Conservation (phyloP, 192 early-diverging fungal genomes). For the Coemansia sp. region DNA sequence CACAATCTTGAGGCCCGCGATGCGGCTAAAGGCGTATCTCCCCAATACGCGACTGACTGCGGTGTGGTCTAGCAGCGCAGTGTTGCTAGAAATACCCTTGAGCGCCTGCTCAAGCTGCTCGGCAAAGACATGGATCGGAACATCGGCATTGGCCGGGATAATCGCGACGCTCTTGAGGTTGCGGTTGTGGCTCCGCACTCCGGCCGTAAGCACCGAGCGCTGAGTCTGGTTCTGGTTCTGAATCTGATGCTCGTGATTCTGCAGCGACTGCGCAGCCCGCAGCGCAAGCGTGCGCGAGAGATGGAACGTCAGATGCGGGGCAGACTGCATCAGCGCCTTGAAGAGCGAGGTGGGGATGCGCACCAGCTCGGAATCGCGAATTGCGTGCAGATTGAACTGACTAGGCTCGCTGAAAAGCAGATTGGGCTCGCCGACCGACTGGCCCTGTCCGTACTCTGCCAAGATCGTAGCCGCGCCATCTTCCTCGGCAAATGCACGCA, state of each 20-base stretch:
- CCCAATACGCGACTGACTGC: slow-evolving; percentile 80
- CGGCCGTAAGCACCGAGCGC: slow-evolving; percentile 15
- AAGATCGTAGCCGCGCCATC: slow-evolving; percentile 73
- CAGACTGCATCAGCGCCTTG: slow-evolving; percentile 79
- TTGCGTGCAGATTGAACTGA: slow-evolving; percentile 89
- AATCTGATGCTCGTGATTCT: slow-evolving; percentile 25
- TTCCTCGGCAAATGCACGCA: slow-evolving; percentile 77
- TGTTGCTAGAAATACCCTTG: slow-evolving; percentile 62
- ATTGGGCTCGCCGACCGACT: slow-evolving; percentile 93
- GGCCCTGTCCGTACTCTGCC: slow-evolving; percentile 91
- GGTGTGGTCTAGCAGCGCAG: slow-evolving; percentile 76
- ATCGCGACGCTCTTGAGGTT: slow-evolving; percentile 96
- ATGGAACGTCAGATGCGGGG: slow-evolving; percentile 90
- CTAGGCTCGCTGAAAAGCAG: slow-evolving; percentile 72
- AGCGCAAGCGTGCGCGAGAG: slow-evolving; percentile 87
- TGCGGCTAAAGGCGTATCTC: slow-evolving; percentile 83
- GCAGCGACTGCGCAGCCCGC: slow-evolving; percentile 57
- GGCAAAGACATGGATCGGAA: slow-evolving; percentile 88
- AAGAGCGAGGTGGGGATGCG: slow-evolving; percentile 95
- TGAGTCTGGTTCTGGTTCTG: slow-evolving; percentile 8
- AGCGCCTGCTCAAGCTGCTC: slow-evolving; percentile 74
- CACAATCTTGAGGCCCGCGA: slow-evolving; percentile 90
- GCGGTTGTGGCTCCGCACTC: slow-evolving; percentile 75
- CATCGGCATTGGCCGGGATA: slow-evolving; percentile 75
- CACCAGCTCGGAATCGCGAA: slow-evolving; percentile 94